Conservation (phyloP, 1,139 yeast species). For the Debaryomyces robertsiae region DNA sequence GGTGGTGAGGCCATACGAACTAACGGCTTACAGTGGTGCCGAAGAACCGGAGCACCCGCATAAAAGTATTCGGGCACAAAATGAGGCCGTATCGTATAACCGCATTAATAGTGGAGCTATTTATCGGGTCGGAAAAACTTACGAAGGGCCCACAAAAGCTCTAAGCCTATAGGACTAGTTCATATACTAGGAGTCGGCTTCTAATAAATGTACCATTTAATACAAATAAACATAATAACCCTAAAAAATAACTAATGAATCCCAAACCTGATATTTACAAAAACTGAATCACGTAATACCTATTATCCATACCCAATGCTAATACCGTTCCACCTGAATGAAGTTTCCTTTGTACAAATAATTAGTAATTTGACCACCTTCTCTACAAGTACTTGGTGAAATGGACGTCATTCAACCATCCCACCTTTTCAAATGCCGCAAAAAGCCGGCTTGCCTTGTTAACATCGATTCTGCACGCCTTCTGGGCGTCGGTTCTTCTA, state of each 20-base stretch:
- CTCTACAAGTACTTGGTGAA: slow-evolving; percentile 52
- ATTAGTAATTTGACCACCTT: background rate
- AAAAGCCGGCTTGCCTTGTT: slow-evolving; percentile 91
- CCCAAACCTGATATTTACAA: slow-evolving; percentile 9
- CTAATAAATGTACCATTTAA: slow-evolving; percentile 7
- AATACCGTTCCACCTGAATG: background rate
- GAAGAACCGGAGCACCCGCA: too few relatives aligned
- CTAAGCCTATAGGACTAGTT: too few relatives aligned
- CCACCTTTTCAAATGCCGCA: slow-evolving; percentile 92
- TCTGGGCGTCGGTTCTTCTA: slow-evolving; percentile 96
- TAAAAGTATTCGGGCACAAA: too few relatives aligned
- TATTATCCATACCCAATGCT: slow-evolving; percentile 8
- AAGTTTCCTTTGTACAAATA: slow-evolving; percentile 5
- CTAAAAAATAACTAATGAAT: slow-evolving; percentile 2
- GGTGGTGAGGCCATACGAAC: too few relatives aligned
- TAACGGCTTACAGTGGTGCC: too few relatives aligned
- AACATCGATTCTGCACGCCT: slow-evolving; percentile 96
- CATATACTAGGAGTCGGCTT: background rate
- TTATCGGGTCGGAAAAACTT: too few relatives aligned
- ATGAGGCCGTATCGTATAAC: too few relatives aligned
- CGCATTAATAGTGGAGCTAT: too few relatives aligned
- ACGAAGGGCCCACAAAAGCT: too few relatives aligned
- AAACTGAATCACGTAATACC: slow-evolving; percentile 4
- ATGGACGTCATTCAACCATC: slow-evolving; percentile 85
- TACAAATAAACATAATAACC: slow-evolving; percentile 4